Conservation (phyloP, 208 protist species). For the Trichomonas vaginalis region DNA sequence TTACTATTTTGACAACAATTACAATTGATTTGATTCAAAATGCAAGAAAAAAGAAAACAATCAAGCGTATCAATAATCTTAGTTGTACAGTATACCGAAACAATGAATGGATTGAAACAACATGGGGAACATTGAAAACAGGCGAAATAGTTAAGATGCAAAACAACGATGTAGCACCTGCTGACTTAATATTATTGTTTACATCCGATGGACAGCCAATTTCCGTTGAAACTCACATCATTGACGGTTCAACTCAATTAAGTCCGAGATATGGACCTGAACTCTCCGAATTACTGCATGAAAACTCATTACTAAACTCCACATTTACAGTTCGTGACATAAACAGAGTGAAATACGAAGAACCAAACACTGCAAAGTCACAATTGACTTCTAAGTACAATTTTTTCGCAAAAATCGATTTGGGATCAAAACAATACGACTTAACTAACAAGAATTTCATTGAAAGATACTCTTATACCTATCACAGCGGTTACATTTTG, state of each 20-base stretch:
- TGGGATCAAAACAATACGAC: background rate
- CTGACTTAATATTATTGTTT: background rate
- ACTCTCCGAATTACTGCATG: background rate
- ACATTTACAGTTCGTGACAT: background rate
- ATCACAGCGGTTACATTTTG: background rate
- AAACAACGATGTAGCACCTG: background rate
- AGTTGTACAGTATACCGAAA: background rate
- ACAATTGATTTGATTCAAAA: background rate
- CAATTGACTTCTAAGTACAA: background rate
- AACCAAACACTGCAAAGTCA: background rate
- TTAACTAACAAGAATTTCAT: background rate
- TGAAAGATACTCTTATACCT: background rate
- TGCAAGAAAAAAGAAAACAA: background rate
- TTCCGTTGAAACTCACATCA: background rate
- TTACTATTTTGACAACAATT: background rate
- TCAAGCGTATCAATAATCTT: background rate
- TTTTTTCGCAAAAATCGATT: background rate
- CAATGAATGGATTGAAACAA: background rate
- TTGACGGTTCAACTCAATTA: constrained; percentile 9
- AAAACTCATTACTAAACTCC: background rate
- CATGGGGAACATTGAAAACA: background rate
- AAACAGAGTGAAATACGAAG: background rate
- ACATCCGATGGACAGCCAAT: background rate
- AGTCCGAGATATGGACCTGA: background rate
- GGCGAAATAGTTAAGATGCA: background rate